Conservation (phyloP, 1,284 basidiomycete species). For the Microbotryum intermedium region DNA sequence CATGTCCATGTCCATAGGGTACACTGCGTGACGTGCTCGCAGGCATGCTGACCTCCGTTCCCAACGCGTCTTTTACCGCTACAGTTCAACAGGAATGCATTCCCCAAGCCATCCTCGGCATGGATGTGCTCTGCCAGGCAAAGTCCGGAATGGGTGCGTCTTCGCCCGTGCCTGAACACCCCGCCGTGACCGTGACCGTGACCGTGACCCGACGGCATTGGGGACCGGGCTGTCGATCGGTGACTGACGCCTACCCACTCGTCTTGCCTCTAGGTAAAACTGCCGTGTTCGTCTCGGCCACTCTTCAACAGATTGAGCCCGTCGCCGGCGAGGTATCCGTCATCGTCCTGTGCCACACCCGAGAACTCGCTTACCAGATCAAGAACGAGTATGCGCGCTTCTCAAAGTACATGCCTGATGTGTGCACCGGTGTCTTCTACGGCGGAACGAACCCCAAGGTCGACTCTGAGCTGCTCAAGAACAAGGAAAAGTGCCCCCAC, state of each 20-base stretch:
- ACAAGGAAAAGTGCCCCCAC: conserved; percentile 97
- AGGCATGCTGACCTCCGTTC: not conserved
- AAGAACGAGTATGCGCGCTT: conserved; percentile 99
- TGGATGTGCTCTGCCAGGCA: conserved; percentile 99
- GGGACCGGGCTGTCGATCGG: not conserved
- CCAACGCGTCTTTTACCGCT: not conserved
- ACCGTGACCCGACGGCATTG: not conserved
- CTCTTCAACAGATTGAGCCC: conserved; percentile 95
- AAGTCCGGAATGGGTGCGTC: conserved; percentile 84
- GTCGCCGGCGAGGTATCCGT: conserved; percentile 97
- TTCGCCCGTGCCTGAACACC: not conserved
- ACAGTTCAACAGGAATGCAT: conserved; percentile 99
- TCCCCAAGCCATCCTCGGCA: conserved; percentile 96
- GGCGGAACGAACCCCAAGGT: conserved; percentile 92
- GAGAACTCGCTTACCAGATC: conserved; percentile 99
- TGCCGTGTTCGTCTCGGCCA: conserved; percentile 96
- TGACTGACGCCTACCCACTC: too few species aligned
- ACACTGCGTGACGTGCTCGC: not conserved
- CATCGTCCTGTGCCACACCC: conserved; percentile 96
- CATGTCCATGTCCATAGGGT: too few species aligned
- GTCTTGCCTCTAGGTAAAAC: conserved; percentile 63
- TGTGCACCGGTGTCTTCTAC: conserved; percentile 95
- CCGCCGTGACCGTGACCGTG: not conserved
- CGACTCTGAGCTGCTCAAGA: conserved; percentile 86
- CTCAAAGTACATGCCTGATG: conserved; percentile 99